Conservation (phyloP, 129 eudicot species). For the Flaveria robusta region DNA sequence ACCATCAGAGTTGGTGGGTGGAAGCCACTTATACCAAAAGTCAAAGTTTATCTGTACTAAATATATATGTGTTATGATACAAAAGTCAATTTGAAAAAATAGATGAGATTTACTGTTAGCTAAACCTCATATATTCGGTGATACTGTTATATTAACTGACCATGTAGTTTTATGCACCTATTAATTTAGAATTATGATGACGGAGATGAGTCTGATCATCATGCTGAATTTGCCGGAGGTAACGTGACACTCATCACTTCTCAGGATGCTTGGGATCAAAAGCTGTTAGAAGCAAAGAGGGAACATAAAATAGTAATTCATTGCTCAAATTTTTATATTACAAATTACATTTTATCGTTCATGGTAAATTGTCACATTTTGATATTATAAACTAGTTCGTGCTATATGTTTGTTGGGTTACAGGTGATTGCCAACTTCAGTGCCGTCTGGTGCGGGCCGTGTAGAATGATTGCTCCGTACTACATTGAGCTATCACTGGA, state of each 20-base stretch:
- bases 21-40: too few species aligned
- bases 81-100: too few species aligned
- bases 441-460: constrained; percentile 90
- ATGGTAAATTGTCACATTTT: too few species aligned
- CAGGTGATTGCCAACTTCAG: constrained; percentile 90
- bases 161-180: neutral
- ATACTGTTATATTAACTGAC: neutral
- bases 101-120: too few species aligned
- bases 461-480: constrained; percentile 67
- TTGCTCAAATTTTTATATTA: neutral
- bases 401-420: neutral
- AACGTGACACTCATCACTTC: constrained; percentile 40
- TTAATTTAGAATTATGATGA: too few species aligned
- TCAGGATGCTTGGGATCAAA: constrained; percentile 43
- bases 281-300: constrained; percentile 37
- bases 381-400: too few species aligned
- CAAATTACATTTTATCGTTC: too few species aligned
- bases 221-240: constrained; percentile 30
- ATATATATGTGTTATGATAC: too few species aligned
- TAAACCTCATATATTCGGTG: neutral
- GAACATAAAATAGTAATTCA: constrained; percentile 37
- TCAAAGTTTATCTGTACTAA: too few species aligned
- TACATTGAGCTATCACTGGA: constrained; percentile 64
- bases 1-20: neutral
- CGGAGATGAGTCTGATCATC: too few species aligned